Percentiles rank a stretch among this genome's conserved stretches.
phyloP scores from a whole-genome alignment of 192 early-diverging fungal species.

The Oehlia diaphana region DNA sequence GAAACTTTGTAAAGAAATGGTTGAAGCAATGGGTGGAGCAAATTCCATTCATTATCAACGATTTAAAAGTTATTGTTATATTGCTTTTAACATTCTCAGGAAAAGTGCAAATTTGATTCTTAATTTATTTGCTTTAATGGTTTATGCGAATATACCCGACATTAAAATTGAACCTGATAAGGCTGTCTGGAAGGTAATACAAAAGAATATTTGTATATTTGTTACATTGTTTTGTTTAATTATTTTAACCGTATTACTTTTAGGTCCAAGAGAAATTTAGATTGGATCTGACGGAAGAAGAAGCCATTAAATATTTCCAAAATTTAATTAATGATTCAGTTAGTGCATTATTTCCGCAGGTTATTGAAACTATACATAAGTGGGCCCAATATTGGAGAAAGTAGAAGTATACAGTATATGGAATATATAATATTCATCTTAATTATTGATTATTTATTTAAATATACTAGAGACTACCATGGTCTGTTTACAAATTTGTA shows the following conservation, averaged over 20 bases:
- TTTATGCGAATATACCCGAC: conserved; percentile 94
- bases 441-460: too few species aligned
- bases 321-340: conserved; percentile 91
- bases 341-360: conserved; percentile 93
- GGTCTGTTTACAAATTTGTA: too few species aligned
- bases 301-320: conserved; percentile 94
- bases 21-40: conserved; percentile 98
- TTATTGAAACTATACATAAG: conserved; percentile 97
- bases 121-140: conserved; percentile 98
- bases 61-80: conserved; percentile 92
- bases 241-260: not conserved
- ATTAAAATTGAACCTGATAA: conserved; percentile 98
- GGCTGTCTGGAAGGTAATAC: conserved; percentile 85
- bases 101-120: conserved; percentile 95
- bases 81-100: conserved; percentile 91
- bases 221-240: not conserved
- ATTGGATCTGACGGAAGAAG: conserved; percentile 88
- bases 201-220: conserved; percentile 57
- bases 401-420: conserved; percentile 25
- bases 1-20: conserved; percentile 99
- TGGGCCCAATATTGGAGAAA: conserved; percentile 85
- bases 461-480: too few species aligned
- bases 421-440: too few species aligned
- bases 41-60: conserved; percentile 84
- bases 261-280: conserved; percentile 96